Evolutionary conservation across 345 rosid genomes (phyloP).

Genomic region (Abelmoschus esculentus): DNA sequence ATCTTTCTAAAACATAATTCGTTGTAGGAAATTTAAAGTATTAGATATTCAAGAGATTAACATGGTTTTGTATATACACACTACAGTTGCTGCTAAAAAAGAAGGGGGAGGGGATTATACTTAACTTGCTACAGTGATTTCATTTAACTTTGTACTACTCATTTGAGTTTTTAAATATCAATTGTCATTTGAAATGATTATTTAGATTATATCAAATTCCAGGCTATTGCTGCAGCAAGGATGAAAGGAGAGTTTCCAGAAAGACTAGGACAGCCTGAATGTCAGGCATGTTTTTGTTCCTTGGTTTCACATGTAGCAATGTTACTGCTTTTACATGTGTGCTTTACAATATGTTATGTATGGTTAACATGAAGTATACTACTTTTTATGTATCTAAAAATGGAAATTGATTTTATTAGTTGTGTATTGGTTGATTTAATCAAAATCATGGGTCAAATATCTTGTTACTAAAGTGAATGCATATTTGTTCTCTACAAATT

Average conservation of each 20-base stretch:
- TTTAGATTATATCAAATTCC: constrained; percentile 20
- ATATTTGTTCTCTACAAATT: neutral
- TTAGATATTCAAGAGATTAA: constrained; percentile 4
- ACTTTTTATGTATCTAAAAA: neutral
- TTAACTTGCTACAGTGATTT: neutral
- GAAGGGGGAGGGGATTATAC: neutral
- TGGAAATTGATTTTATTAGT: neutral
- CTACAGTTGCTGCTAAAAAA: neutral
- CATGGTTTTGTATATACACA: neutral
- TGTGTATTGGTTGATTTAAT: neutral
- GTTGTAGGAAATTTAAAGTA: neutral
- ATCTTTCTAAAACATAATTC: neutral
- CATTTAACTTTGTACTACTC: neutral
- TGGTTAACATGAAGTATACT: neutral
- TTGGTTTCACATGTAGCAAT: neutral
- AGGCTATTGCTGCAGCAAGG: constrained; percentile 93
- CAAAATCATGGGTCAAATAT: constrained; percentile 1
- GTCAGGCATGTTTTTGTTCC: constrained; percentile 60
- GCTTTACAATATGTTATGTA: neutral
- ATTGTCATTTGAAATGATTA: constrained; percentile 14
- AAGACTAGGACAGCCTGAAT: constrained; percentile 89
- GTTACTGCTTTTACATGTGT: neutral
- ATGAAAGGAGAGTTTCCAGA: constrained; percentile 97
- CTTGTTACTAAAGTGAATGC: neutral
- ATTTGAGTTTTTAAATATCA: neutral